A percentile compares a stretch with the other conserved stretches of the same genome.
Evolutionary conservation across 176 grass and related monocot species (phyloP).

Genomic region (Hsuehochloa calcarea): DNA sequence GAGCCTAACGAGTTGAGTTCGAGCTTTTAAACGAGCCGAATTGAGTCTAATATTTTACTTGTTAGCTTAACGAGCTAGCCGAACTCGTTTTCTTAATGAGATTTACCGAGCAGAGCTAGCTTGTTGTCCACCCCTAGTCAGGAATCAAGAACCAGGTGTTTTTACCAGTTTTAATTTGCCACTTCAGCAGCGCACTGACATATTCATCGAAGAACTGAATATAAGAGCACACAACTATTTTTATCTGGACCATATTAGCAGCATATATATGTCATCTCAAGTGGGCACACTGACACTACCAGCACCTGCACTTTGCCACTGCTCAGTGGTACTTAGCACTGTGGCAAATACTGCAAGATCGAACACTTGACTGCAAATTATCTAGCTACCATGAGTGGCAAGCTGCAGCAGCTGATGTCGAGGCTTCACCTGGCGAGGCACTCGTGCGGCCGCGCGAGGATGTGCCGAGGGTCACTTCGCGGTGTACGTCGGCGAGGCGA

Average conservation of each 20-base stretch:
- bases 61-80: no score
- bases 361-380: neutral
- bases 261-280: slow-evolving; percentile 2
- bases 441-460: neutral
- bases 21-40: no score
- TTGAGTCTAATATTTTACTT: no score
- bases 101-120: no score
- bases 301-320: neutral
- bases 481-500: slow-evolving; percentile 48
- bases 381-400: slow-evolving; percentile 28
- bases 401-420: slow-evolving; percentile 46
- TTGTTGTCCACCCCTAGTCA: no score
- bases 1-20: no score
- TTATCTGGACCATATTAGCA: neutral
- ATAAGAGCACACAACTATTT: neutral
- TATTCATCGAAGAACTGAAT: neutral
- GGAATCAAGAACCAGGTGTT: neutral
- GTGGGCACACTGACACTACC: neutral
- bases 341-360: neutral
- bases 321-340: neutral
- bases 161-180: neutral
- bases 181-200: neutral
- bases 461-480: slow-evolving; percentile 49
- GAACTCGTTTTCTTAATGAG: no score
- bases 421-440: slow-evolving; percentile 32